Conservation (phyloP, 768 basidiomycete genomes). For the Lactifluus volemus region DNA sequence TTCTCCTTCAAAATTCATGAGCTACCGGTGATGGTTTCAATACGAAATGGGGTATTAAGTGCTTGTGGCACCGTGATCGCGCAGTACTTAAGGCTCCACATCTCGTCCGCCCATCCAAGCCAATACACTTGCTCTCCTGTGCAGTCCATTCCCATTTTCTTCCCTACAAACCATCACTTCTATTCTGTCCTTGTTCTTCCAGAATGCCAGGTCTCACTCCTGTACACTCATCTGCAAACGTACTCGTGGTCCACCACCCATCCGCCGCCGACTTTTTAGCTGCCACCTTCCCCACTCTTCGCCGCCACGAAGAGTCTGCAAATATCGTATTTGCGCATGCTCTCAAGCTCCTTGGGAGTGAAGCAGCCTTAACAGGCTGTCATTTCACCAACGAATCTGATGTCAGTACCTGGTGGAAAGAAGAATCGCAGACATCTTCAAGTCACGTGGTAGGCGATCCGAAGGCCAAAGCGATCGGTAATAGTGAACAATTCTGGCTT, state of each 20-base stretch:
- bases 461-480: neutral
- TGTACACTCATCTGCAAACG: constrained; percentile 19
- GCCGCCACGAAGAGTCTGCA: constrained; percentile 37
- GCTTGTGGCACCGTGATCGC: constrained; percentile 4
- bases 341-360: constrained; percentile 32
- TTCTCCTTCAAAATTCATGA: neutral
- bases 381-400: constrained; percentile 31
- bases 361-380: constrained; percentile 31
- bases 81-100: constrained; percentile 2
- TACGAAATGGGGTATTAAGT: neutral
- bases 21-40: constrained; percentile 6
- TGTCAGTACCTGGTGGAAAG: constrained; percentile 22
- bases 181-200: neutral
- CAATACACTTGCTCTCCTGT: neutral
- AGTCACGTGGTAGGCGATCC: constrained; percentile 11
- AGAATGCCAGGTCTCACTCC: constrained; percentile 29
- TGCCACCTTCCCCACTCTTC: constrained; percentile 34
- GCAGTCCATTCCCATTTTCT: neutral
- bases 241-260: constrained; percentile 32
- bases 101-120: neutral
- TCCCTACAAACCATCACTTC: neutral
- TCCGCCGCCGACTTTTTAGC: constrained; percentile 35
- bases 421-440: constrained; percentile 21
- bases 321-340: constrained; percentile 49
- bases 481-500: constrained; percentile 36